Base-by-base conservation (phyloP, 2,329 filamentous ascomycete species). In the Cladophialophora yegresii region DNA sequence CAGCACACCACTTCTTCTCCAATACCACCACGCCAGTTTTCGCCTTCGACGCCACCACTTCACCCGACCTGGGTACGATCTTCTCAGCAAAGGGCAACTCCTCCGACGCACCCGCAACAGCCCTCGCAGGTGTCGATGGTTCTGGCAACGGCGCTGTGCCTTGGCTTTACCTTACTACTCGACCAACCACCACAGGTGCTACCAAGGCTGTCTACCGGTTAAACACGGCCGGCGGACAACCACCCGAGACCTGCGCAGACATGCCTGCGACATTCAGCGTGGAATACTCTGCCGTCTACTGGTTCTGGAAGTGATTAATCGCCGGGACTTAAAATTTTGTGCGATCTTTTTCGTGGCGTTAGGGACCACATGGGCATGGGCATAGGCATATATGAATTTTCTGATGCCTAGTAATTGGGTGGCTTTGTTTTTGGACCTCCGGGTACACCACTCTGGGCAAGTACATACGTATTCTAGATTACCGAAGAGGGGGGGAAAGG, bases 1-100 rank as follows among this genome's bases (percentile, higher is more conserved):
- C 88, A 16, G 91, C 92, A 23, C 84, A 90, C 75, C 93, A 96
- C 81, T 96, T 86, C 84, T 96, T 97, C 83, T 81, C 80, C 66
- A 84, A 87, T 71, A 73, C 77, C 26, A 88, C 85, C 3, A 89
- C 89, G 0, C 89, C 93, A 0, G 88, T 89, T 76, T 98, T 98
- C 82, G 84, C 92, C 77, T 83, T 97, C 63, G 83, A 90, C 36
- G 62, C 58, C 7, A 33, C 59, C 77, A 69, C 79, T 1, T 71
- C 71, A 3, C 72, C 75, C 36, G 65, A 83, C 64, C 81, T 91
- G 36, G 88, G 87, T 30, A 82, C 87, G 63, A 85, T 82, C 1
- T 80, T 84, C 23, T 87, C 86, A 72, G 81, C 83, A 69, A 92
- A 92, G 78, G 81, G 83, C 65, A 83, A 79, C 54, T 81, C 83